Conservation (phyloP, 2,329 filamentous ascomycete genomes). For the Paracoccidioides brasiliensis region DNA sequence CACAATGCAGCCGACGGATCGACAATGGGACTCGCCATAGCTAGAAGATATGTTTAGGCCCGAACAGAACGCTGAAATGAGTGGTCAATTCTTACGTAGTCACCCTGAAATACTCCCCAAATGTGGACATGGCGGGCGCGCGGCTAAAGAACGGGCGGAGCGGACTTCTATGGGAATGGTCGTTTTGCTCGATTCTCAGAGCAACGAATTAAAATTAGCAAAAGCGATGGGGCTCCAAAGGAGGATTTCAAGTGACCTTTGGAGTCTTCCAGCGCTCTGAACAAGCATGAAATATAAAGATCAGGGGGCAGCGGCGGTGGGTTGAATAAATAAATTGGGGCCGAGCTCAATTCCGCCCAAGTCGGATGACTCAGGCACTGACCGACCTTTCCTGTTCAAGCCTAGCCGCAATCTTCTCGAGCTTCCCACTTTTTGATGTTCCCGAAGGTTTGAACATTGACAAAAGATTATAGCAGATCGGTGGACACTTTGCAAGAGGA, state of each 20-base stretch:
- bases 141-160: not conserved
- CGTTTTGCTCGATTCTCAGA: not conserved
- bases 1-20: constrained; percentile 67
- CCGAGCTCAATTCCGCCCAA: too few species aligned
- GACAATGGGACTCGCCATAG: constrained; percentile 81
- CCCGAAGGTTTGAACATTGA: not conserved
- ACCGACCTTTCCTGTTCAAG: not conserved
- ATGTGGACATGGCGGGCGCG: constrained; percentile 56
- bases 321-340: too few species aligned
- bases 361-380: constrained; percentile 5
- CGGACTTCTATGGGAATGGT: not conserved
- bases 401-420: not conserved
- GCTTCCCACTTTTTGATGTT: not conserved
- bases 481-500: too few species aligned
- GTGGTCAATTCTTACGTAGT: constrained; percentile 46
- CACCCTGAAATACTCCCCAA: constrained; percentile 62
- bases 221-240: too few species aligned
- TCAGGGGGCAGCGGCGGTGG: too few species aligned
- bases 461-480: too few species aligned
- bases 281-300: not conserved
- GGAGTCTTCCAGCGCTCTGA: not conserved
- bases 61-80: constrained; percentile 7
- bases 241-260: not conserved
- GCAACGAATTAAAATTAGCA: not conserved
- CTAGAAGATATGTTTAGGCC: constrained; percentile 27